These are phyloP conservation scores for Xylaria palmicola DNA, from an alignment of 495 filamentous ascomycete genomes.

Conservation along the genomic window DNA sequence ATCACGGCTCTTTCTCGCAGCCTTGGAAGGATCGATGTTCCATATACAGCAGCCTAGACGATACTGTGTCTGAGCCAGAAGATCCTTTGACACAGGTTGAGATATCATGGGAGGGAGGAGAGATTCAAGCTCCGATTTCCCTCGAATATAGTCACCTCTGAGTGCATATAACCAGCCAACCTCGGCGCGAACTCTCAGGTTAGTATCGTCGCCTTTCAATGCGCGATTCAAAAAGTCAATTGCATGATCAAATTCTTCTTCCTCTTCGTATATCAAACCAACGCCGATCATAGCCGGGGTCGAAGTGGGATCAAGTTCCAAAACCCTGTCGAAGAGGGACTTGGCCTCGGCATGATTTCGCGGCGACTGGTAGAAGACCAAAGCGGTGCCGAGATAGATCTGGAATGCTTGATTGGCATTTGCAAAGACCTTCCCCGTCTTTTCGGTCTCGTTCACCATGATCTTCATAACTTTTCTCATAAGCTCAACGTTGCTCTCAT, in stretches of 20 bases:
- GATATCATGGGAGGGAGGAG: conserved; percentile 54
- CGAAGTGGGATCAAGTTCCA: conserved; percentile 67
- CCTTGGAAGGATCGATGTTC: conserved; percentile 69
- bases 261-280: conserved; percentile 87
- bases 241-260: conserved; percentile 79
- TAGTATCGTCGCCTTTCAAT: conserved; percentile 63
- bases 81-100: conserved; percentile 55
- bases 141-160: conserved; percentile 66
- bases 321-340: conserved; percentile 72
- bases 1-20: conserved; percentile 70
- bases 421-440: conserved; percentile 63
- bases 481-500: conserved; percentile 77
- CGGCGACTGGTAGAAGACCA: conserved; percentile 85
- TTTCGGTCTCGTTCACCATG: conserved; percentile 56
- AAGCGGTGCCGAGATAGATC: conserved; percentile 72
- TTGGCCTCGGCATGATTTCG: conserved; percentile 88
- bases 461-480: conserved; percentile 68
- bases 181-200: conserved; percentile 76
- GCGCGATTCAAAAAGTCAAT: conserved; percentile 76
- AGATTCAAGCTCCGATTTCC: conserved; percentile 63
- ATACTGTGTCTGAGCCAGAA: conserved; percentile 81
- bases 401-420: conserved; percentile 72
- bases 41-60: conserved; percentile 87
- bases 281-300: conserved; percentile 84
- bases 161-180: conserved; percentile 87